Base-by-base conservation (phyloP, 495 filamentous ascomycete species). In the Aspergillus nanangensis region DNA sequence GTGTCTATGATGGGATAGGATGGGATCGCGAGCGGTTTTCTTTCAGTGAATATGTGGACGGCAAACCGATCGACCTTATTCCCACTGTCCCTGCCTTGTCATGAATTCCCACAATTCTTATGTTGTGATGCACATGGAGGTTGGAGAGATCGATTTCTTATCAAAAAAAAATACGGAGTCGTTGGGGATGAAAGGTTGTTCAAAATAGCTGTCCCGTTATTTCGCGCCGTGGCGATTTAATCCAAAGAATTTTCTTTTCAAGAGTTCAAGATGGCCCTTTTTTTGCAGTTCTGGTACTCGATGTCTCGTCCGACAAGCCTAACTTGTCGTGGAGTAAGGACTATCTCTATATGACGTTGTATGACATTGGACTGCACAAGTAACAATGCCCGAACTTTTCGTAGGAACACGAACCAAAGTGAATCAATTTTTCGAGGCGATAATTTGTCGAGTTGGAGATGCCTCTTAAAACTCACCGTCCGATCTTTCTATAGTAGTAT, bases 181-280 rank as follows among this genome's bases (percentile, higher is more conserved):
- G 60, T 53, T 51, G 57, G 65, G 67, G 62, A 68, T 63, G 57
- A 65, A 71, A 65, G 66, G 61, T 57, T 66, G 66, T 71, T 65
- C 58, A 66, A 65, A 66, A 61, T 71, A 70, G 68, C 66, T 69
- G 65, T 65, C 63, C 65, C 58, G 61, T 68, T 57, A 60, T 62
- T 53, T 71, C 63, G 63, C 65, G 60, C 68, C 66, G 66, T 73
- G 70, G 70, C 70, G 68, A 63, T 66, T 70, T 69, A 70, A 73
- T 70, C 61, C 66, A 69, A 71, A 59, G 52, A 60, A 65, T 61
- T 62, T 65, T 58, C 60, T 63, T 65, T 63, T 55, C 62, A 63
- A 60, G 61, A 61, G 68, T 69, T 60, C 66, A 59, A 52, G 41
- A 33, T 27, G 8, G 21, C 46, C 47, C 41, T 48, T 59, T 36